phyloP scores from a whole-genome alignment of 768 basidiomycete species.

The Hebeloma cylindrosporum region DNA sequence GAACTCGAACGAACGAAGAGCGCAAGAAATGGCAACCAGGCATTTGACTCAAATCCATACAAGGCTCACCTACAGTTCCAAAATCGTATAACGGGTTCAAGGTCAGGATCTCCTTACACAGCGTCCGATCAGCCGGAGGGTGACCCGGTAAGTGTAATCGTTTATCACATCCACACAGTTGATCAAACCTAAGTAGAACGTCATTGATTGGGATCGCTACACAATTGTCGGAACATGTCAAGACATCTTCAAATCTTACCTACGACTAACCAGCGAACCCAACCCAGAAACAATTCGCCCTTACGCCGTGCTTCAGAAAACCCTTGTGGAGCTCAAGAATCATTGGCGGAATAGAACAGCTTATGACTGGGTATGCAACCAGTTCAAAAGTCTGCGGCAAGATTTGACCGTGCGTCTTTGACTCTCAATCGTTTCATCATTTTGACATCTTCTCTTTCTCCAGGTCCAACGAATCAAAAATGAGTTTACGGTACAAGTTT shows the following conservation, averaged over 20 bases:
- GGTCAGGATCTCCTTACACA: constrained; percentile 48
- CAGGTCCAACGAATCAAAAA: constrained; percentile 99
- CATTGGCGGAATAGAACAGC: constrained; percentile 78
- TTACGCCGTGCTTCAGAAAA: constrained; percentile 77
- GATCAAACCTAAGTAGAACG: constrained; percentile 60
- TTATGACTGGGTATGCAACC: constrained; percentile 94
- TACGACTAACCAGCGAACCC: constrained; percentile 92
- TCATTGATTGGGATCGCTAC: constrained; percentile 93
- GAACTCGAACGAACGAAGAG: constrained; percentile 75
- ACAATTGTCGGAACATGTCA: constrained; percentile 92
- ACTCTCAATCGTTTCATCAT: not conserved
- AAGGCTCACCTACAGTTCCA: constrained; percentile 56
- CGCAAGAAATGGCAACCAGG: constrained; percentile 30
- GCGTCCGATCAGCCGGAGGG: constrained; percentile 66
- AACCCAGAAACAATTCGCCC: constrained; percentile 94
- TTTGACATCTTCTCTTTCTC: constrained; percentile 9
- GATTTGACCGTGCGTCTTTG: constrained; percentile 91
- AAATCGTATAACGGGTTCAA: constrained; percentile 37
- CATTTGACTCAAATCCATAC: constrained; percentile 46
- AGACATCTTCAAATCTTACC: constrained; percentile 93
- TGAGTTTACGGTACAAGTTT: constrained; percentile 94
- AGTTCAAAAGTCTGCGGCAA: constrained; percentile 96
- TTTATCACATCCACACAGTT: not conserved
- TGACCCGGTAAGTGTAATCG: constrained; percentile 54
- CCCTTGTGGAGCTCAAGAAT: constrained; percentile 81